Conservation (phyloP, 164 flowering plant species). For the Taxillus chinensis region DNA sequence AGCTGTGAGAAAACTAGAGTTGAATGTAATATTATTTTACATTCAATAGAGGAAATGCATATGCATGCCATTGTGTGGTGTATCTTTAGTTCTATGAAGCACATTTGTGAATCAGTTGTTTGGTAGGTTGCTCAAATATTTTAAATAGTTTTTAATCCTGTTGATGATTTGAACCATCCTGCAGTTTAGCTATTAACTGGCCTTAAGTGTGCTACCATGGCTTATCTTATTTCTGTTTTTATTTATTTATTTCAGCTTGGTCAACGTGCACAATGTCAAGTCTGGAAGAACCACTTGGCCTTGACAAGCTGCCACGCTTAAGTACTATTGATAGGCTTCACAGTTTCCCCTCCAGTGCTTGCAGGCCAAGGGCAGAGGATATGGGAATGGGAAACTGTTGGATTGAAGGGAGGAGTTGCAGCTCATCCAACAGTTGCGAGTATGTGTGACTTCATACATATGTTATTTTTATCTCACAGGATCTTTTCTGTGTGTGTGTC, state of each 20-base stretch:
- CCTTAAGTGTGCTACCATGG: conserved; percentile 14
- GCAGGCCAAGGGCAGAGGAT: conserved; percentile 54
- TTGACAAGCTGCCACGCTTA: conserved; percentile 67
- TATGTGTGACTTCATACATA: conserved; percentile 20
- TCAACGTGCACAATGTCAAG: conserved; percentile 59
- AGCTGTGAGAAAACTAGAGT: too few species aligned
- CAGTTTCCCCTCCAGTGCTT: conserved; percentile 60
- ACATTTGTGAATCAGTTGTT: too few species aligned
- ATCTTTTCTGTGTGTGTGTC: not conserved
- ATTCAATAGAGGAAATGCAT: too few species aligned
- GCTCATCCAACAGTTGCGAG: conserved; percentile 77
- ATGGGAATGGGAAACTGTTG: conserved; percentile 61
- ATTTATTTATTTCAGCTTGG: conserved; percentile 17
- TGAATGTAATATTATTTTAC: too few species aligned
- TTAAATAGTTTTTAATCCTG: too few species aligned
- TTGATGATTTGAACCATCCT: too few species aligned
- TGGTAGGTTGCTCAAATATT: too few species aligned
- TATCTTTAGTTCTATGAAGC: too few species aligned
- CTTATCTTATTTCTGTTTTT: conserved; percentile 6
- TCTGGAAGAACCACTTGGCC: conserved; percentile 76
- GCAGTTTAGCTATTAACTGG: not conserved
- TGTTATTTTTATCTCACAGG: too few species aligned
- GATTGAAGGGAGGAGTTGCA: conserved; percentile 74
- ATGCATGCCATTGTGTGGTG: too few species aligned
- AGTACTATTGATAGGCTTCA: conserved; percentile 48